Evolutionary conservation across 805 yeast genomes (phyloP), one percentile per base, ranked within the genome.

Genomic region (Yamadazyma laniorum): DNA sequence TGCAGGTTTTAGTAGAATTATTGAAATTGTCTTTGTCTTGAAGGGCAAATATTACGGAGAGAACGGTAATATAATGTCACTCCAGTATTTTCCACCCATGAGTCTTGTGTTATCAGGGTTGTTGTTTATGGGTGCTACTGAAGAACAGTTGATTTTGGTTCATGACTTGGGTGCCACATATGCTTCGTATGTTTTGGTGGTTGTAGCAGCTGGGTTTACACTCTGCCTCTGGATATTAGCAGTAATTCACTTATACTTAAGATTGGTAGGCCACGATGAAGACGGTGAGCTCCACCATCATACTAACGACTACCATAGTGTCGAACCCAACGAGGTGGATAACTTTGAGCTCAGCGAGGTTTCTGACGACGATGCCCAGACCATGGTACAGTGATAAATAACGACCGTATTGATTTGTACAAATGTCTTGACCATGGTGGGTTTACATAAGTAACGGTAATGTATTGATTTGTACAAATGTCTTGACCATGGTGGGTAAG

Each of bases 71-170:
- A 77, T 87, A 16, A 55, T 69, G 27, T 72, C 90, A 1, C 88
- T 89, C 68, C 98, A 91, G 62, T 85, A 85, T 56, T 52, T 89
- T n/a, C 82, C 98, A 2, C 84, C 96, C 2, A 79, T 88, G 58
- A 76, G 88, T 37, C 67, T 91, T 35, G 75, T 88, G 3, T 76
- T 85, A 46, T 67, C 91, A 1, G 98, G 98, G 1, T 59, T 84
- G 6, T 54, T 86, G 45, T 91, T 91, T 58, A 90, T 90, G 96
- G 79, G 86, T 18, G 98, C 98, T 16, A 90, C 75, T 45, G 96
- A 90, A 56, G 95, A 91, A 58, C 96, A 90, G 56, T 67, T 91
- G 51, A 61, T 62, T 7, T 65, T 87, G 42, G 87, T 90, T 2
- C 63, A 79, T 37, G 80, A 79, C 48, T 69, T 85, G 48, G 86